Evolutionary conservation across 306 rosid genomes (phyloP).

Genomic region (Cicer yamashitae): DNA sequence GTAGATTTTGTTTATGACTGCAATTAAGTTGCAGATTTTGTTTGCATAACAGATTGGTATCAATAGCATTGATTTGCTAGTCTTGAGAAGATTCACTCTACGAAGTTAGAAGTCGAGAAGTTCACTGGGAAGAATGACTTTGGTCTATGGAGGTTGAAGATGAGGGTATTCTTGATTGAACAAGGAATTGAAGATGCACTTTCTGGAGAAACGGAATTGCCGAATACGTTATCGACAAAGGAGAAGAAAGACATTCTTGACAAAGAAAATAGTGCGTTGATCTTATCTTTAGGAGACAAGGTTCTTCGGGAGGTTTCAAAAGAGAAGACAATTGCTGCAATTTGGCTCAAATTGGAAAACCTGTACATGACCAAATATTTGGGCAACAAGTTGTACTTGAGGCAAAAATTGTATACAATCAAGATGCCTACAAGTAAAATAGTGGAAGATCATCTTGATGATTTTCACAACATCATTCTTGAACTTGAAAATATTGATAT

Average conservation of each 20-base stretch:
- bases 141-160: no score
- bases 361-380: not conserved
- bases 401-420: not conserved
- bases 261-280: not conserved
- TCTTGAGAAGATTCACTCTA: no score
- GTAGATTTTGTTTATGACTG: not conserved
- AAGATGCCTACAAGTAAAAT: not conserved
- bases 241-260: not conserved
- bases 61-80: no score
- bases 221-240: no score
- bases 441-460: not conserved
- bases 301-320: not conserved
- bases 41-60: no score
- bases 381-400: not conserved
- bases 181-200: not conserved
- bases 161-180: not conserved
- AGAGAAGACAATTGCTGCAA: not conserved
- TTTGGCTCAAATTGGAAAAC: constrained; percentile 11
- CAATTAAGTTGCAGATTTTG: no score
- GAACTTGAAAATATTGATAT: no score
- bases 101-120: not conserved
- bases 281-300: not conserved
- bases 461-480: not conserved
- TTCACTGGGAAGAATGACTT: not conserved
- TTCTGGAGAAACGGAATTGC: not conserved